Evolutionary conservation across 2,329 filamentous ascomycete genomes (phyloP).

Genomic region (Parascedosporium putredinis): DNA sequence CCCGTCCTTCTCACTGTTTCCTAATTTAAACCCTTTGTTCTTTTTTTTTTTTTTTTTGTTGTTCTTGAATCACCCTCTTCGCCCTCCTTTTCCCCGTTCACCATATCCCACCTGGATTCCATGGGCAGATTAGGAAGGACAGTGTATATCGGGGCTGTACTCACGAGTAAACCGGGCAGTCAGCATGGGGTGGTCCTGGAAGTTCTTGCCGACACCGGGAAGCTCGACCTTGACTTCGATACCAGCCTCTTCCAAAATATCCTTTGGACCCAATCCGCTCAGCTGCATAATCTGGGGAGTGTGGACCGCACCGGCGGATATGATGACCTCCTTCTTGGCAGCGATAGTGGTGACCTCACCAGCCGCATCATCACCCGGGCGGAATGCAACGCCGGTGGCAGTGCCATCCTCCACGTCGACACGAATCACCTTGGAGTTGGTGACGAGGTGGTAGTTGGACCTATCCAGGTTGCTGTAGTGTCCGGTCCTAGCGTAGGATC

Average conservation of each 20-base stretch:
- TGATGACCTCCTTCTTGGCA: slow-evolving; percentile 35
- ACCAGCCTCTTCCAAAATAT: slow-evolving; percentile 28
- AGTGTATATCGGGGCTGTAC: background rate
- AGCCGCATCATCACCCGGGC: slow-evolving; percentile 1
- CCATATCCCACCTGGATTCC: no score
- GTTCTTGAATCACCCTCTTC: no score
- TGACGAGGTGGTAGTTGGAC: slow-evolving; percentile 17
- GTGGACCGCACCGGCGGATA: slow-evolving; percentile 39
- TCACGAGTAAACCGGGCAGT: slow-evolving; percentile 7
- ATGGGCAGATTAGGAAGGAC: no score
- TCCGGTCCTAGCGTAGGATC: slow-evolving; percentile 28
- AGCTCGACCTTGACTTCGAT: slow-evolving; percentile 37
- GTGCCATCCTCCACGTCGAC: slow-evolving; percentile 15
- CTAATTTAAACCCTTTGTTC: no score
- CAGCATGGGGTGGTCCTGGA: slow-evolving; percentile 36
- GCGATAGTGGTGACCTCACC: slow-evolving; percentile 14
- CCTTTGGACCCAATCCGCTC: slow-evolving; percentile 35
- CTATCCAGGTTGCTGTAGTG: slow-evolving; percentile 18
- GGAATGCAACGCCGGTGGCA: slow-evolving; percentile 19
- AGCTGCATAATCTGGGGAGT: slow-evolving; percentile 41
- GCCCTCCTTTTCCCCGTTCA: no score
- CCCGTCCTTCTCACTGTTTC: no score
- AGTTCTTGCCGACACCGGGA: slow-evolving; percentile 47
- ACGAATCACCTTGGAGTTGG: slow-evolving; percentile 15
- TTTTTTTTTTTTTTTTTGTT: no score